Conservation (phyloP, 1,284 basidiomycete genomes). For the Boletus subluridellus region DNA sequence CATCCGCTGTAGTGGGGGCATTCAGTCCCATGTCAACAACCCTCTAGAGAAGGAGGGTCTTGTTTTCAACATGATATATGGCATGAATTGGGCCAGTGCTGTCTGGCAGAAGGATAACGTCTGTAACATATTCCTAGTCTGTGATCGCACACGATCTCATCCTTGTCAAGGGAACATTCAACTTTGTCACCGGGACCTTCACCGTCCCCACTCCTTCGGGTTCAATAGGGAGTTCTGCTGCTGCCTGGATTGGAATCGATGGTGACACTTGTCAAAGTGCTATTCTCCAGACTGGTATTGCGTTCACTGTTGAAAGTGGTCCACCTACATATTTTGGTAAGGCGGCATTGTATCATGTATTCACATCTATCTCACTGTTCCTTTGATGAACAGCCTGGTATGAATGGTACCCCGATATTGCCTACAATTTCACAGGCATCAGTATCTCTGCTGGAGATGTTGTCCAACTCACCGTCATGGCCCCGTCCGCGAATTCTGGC, state of each 20-base stretch:
- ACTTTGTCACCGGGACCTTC: conserved; percentile 6
- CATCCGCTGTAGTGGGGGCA: too few species aligned
- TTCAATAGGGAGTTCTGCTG: background rate
- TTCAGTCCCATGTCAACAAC: too few species aligned
- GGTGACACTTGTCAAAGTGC: background rate
- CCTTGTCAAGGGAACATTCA: conserved; percentile 8
- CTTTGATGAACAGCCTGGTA: conserved; percentile 8
- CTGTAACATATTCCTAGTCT: background rate
- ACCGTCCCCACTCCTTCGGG: conserved; percentile 11
- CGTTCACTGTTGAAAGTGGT: background rate
- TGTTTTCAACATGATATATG: too few species aligned
- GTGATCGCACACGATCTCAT: background rate
- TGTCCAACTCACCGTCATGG: conserved; percentile 4
- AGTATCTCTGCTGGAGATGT: conserved; percentile 11
- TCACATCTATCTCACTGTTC: background rate
- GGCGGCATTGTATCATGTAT: background rate
- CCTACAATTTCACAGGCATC: background rate
- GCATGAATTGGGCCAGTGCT: background rate
- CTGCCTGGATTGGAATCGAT: conserved; percentile 13
- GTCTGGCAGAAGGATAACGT: background rate
- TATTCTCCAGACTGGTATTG: conserved; percentile 8
- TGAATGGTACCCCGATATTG: conserved; percentile 2
- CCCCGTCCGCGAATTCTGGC: background rate
- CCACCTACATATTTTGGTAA: conserved; percentile 8
- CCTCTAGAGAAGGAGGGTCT: too few species aligned